These are phyloP conservation scores for Cetradonia linearis DNA, from an alignment of 495 filamentous ascomycete genomes.

Conservation along the genomic window DNA sequence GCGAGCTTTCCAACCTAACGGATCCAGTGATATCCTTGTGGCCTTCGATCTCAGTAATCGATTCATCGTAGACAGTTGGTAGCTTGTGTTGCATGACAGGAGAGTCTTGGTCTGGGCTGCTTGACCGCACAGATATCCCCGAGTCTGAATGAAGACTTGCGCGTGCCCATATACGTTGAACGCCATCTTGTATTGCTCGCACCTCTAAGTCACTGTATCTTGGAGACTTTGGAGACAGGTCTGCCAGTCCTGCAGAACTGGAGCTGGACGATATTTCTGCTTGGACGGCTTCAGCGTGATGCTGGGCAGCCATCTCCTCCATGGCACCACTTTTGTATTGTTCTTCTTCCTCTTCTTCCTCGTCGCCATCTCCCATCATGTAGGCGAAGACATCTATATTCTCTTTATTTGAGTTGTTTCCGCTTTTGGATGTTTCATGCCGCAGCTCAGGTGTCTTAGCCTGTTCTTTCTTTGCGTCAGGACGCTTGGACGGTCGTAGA, in stretches of 20 bases:
- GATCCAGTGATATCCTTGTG: slow-evolving; percentile 5
- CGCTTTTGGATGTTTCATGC: background rate
- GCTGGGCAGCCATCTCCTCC: slow-evolving; percentile 17
- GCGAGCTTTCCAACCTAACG: slow-evolving; percentile 1
- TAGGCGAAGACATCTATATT: slow-evolving; percentile 24
- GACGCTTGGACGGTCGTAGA: slow-evolving; percentile 18
- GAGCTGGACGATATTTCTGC: slow-evolving; percentile 12
- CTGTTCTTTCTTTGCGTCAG: slow-evolving; percentile 9
- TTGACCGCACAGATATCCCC: slow-evolving; percentile 23
- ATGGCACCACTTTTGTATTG: slow-evolving; percentile 1
- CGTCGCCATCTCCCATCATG: slow-evolving; percentile 18
- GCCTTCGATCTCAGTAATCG: background rate
- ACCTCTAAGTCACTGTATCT: slow-evolving; percentile 26
- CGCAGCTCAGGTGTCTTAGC: background rate
- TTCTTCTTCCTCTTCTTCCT: slow-evolving; percentile 15
- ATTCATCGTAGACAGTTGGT: slow-evolving; percentile 20
- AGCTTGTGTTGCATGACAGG: slow-evolving; percentile 23
- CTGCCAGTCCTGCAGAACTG: slow-evolving; percentile 7
- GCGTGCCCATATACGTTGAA: slow-evolving; percentile 16
- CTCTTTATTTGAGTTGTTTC: slow-evolving; percentile 9
- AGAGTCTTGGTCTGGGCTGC: slow-evolving; percentile 23
- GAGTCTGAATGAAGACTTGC: slow-evolving; percentile 25
- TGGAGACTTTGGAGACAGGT: slow-evolving; percentile 14
- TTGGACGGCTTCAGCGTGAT: slow-evolving; percentile 3
- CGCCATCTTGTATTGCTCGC: slow-evolving; percentile 17